A percentile compares a stretch with the other conserved stretches of the same genome.
Conservation (phyloP, 495 filamentous ascomycete species). For the Entonaema liquescens region DNA sequence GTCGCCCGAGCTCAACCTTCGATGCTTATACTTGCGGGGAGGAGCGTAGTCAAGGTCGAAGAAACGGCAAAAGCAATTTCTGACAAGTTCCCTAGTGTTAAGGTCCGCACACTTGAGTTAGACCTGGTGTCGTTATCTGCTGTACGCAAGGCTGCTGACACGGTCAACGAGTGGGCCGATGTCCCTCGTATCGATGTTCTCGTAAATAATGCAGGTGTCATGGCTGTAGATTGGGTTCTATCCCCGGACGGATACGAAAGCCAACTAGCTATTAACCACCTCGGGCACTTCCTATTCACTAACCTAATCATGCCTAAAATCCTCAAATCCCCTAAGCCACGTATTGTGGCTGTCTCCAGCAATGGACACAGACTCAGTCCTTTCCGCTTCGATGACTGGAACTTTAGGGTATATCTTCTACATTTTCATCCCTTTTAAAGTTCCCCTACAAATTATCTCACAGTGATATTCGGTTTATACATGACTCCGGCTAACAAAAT, state of each 20-base stretch:
- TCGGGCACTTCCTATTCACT: slow-evolving; percentile 74
- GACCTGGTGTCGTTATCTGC: slow-evolving; percentile 57
- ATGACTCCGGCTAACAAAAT: slow-evolving; percentile 3
- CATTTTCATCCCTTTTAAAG: background rate
- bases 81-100: slow-evolving; percentile 28
- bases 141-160: slow-evolving; percentile 53
- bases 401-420: slow-evolving; percentile 14
- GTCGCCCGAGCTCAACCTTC: slow-evolving; percentile 53
- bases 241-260: slow-evolving; percentile 72
- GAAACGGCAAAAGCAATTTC: slow-evolving; percentile 45
- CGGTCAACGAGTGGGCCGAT: slow-evolving; percentile 46
- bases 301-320: slow-evolving; percentile 66
- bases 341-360: slow-evolving; percentile 52
- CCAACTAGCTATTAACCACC: slow-evolving; percentile 75
- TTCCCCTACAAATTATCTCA: no score
- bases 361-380: slow-evolving; percentile 57
- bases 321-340: slow-evolving; percentile 33
- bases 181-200: slow-evolving; percentile 65
- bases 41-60: slow-evolving; percentile 51
- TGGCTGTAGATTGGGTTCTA: slow-evolving; percentile 57
- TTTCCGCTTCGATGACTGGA: slow-evolving; percentile 58
- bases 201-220: slow-evolving; percentile 76
- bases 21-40: slow-evolving; percentile 58
- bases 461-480: no score
- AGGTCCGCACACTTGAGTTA: slow-evolving; percentile 46